Percentiles rank a stretch among this genome's conserved stretches.
Conservation (phyloP, 192 early-diverging fungal genomes). For the Coemansia sp. region DNA sequence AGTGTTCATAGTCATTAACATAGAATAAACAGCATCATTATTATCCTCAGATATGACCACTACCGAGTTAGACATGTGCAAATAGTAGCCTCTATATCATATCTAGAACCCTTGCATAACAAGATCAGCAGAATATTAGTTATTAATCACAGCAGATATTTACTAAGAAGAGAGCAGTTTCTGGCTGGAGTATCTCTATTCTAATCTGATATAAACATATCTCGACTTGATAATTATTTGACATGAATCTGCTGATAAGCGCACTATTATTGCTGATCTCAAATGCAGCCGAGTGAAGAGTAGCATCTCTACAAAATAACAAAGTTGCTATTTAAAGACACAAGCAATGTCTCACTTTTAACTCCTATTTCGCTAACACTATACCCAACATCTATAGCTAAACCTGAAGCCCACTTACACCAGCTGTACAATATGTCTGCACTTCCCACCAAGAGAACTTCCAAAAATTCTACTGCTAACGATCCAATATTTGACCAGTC, state of each 20-base stretch:
- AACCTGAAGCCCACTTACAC: no score
- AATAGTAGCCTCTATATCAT: background rate
- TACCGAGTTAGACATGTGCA: no score
- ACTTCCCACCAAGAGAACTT: no score
- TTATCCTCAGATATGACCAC: background rate
- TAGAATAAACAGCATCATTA: conserved; percentile 8
- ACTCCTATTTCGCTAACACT: no score
- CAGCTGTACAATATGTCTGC: no score
- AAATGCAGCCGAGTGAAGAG: no score
- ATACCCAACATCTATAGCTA: no score
- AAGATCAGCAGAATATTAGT: background rate
- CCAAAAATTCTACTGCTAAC: no score
- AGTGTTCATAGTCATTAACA: conserved; percentile 1
- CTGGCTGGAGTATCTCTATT: no score
- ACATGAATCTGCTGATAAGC: background rate
- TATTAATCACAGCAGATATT: background rate
- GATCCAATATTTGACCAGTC: background rate
- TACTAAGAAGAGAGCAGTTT: background rate
- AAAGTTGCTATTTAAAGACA: no score
- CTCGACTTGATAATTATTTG: background rate
- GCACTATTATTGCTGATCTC: background rate
- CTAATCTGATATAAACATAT: background rate
- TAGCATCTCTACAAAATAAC: no score
- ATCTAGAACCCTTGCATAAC: background rate
- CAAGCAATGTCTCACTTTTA: no score